Evolutionary conservation across 164 flowering plant genomes (phyloP), one percentile per base, ranked within the genome.

Genomic region (Tetrastigma voinierianum): DNA sequence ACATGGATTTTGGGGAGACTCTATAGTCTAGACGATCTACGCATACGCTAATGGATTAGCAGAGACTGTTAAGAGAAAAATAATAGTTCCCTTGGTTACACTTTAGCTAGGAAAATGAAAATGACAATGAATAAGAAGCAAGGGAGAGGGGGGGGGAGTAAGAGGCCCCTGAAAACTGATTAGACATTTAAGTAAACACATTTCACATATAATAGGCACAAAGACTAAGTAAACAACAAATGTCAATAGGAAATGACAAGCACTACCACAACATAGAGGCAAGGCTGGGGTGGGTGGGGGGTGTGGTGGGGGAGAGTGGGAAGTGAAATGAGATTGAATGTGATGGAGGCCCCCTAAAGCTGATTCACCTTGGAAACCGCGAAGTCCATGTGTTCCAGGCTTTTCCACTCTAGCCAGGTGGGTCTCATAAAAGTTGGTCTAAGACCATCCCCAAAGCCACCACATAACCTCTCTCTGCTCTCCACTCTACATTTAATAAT

Each of bases 341-440:
- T 32, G 40, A 54, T 43, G 66, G n/a, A 18, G 55, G 16, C 12
- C 49, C n/a, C 18, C 40, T 70, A 70, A 70, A 61, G 65, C 72
- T 59, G 73, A 10, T 51, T 64, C 62, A 20, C 80, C 69, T 80
- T 84, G 84, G 9, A 70, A 77, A 62, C 73, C 67, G 32, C 87
- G 87, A 83, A 69, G 84, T 76, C 74, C 84, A 78, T 77, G 82
- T 80, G 82, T n/a, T n/a, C n/a, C n/a, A n/a, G n/a, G n/a, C n/a
- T n/a, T n/a, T n/a, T 80, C 86, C 86, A 77, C 70, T 49, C 70
- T 59, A 71, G 66, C 80, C 69, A 70, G 64, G 40, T 32, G 79
- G 78, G 64, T 51, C 68, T 18, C 40, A 9, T 57, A 57, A 10
- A n/a, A 21, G 24, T 18, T 55, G 24, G 21, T 7, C 40, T 32